Conservation (phyloP, 192 early-diverging fungal species). For the Spizellomyces sp. region DNA sequence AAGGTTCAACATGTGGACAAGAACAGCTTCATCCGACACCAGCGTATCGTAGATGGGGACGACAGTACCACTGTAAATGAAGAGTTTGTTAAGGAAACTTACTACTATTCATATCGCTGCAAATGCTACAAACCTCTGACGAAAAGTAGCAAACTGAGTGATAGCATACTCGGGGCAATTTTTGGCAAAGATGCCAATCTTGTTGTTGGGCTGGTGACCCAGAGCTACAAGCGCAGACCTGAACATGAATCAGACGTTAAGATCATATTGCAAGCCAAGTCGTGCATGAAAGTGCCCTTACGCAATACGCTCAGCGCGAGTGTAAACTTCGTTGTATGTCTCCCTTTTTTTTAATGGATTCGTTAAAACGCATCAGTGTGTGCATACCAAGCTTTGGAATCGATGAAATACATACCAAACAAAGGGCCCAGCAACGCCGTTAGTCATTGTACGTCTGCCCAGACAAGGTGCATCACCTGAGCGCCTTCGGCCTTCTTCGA, state of each 20-base stretch:
- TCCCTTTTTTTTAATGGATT: conserved; percentile 1
- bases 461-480: conserved; percentile 53
- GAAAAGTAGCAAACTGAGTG: conserved; percentile 64
- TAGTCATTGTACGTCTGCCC: conserved; percentile 64
- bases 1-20: conserved; percentile 75
- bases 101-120: too few relatives aligned
- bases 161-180: conserved; percentile 82
- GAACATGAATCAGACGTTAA: not conserved
- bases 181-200: conserved; percentile 70
- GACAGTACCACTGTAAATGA: conserved; percentile 43
- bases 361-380: too few relatives aligned
- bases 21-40: conserved; percentile 57
- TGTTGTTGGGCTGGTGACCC: conserved; percentile 6
- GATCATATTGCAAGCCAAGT: too few relatives aligned
- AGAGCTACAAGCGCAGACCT: conserved; percentile 20
- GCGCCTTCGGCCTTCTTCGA: not conserved
- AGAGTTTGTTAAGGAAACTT: too few relatives aligned
- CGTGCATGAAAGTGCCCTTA: conserved; percentile 51
- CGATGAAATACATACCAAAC: conserved; percentile 40
- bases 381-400: too few relatives aligned
- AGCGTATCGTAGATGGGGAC: conserved; percentile 87
- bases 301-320: conserved; percentile 60
- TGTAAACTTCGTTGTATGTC: conserved; percentile 56
- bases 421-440: conserved; percentile 57
- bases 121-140: conserved; percentile 43